Percentiles rank a stretch among this genome's conserved stretches.
These are phyloP conservation scores for Alternaria conjuncta DNA, from an alignment of 2,329 filamentous ascomycete genomes.

Conservation along the genomic window DNA sequence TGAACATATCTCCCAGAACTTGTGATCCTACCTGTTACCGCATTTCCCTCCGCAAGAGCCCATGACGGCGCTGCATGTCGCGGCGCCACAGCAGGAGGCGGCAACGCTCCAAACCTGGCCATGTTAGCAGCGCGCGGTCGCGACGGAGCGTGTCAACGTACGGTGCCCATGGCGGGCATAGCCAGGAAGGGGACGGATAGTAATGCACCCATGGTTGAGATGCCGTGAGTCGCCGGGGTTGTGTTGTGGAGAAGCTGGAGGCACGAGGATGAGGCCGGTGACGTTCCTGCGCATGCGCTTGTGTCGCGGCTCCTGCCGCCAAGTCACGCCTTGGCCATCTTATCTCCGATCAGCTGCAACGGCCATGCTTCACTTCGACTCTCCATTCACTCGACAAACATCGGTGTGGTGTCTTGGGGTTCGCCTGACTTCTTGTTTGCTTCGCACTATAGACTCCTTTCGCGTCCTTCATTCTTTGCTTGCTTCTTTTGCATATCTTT, in stretches of 20 bases:
- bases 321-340: slow-evolving; percentile 18
- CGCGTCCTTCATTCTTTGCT: background rate
- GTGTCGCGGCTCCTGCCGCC: slow-evolving; percentile 19
- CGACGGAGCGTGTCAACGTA: slow-evolving; percentile 58
- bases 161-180: slow-evolving; percentile 82
- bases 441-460: background rate
- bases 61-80: slow-evolving; percentile 94
- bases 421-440: background rate
- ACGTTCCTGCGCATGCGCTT: slow-evolving; percentile 20
- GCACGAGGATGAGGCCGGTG: slow-evolving; percentile 20
- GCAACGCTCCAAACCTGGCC: slow-evolving; percentile 74
- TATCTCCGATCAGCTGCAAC: slow-evolving; percentile 26
- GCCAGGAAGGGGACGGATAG: slow-evolving; percentile 89
- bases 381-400: background rate
- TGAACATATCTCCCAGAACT: background rate
- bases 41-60: slow-evolving; percentile 90
- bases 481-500: slow-evolving; percentile 1
- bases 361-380: slow-evolving; percentile 8
- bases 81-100: slow-evolving; percentile 93
- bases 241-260: slow-evolving; percentile 16
- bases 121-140: slow-evolving; percentile 30
- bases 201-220: slow-evolving; percentile 78
- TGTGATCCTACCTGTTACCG: slow-evolving; percentile 75
- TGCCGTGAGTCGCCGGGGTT: slow-evolving; percentile 11
- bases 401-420: background rate